Conservation (phyloP, 371 early-diverging fungal species). For the Haplosporangium sp. region DNA sequence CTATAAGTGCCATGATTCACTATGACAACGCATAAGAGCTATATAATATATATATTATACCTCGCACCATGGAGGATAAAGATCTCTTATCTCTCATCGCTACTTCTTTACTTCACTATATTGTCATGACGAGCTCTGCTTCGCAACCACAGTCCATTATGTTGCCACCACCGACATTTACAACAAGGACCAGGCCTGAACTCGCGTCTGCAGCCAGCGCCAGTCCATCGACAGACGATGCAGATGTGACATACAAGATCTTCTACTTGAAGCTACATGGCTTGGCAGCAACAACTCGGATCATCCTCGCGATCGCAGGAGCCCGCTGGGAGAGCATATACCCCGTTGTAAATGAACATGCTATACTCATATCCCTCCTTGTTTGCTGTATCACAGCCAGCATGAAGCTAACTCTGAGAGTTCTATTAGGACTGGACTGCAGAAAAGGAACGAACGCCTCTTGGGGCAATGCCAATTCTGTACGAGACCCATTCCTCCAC, state of each 20-base stretch:
- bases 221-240: not conserved
- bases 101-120: too few relatives aligned
- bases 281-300: conserved; percentile 40
- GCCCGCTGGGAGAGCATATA: conserved; percentile 39
- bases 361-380: not conserved
- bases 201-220: conserved; percentile 18
- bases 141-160: not conserved
- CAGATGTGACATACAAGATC: conserved; percentile 20
- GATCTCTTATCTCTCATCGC: too few relatives aligned
- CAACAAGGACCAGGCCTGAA: conserved; percentile 17
- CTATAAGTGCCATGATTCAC: too few relatives aligned
- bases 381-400: not conserved
- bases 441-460: conserved; percentile 22
- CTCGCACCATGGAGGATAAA: too few relatives aligned
- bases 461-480: conserved; percentile 39
- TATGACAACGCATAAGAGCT: too few relatives aligned
- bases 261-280: conserved; percentile 45
- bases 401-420: not conserved
- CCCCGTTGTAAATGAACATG: conserved; percentile 19
- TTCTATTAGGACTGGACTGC: conserved; percentile 26
- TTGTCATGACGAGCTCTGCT: not conserved
- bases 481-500: conserved; percentile 26
- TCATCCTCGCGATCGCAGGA: conserved; percentile 34
- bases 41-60: too few relatives aligned
- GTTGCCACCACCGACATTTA: conserved; percentile 18